Conservation (phyloP, 2,329 filamentous ascomycete genomes). For the Tolypocladium pustulatum region DNA sequence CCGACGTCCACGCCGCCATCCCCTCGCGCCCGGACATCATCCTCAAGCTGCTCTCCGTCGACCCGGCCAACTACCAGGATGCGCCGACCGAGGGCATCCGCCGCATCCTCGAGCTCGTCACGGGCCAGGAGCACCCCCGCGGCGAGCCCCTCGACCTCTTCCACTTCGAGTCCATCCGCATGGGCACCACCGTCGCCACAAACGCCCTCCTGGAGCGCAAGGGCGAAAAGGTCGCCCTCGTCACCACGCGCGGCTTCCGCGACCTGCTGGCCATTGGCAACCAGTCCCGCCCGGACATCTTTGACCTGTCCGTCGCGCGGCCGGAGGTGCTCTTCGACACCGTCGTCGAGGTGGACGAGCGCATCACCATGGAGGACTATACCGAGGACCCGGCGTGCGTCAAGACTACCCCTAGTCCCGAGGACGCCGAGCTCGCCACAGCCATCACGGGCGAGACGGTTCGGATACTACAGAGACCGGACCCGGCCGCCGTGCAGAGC, state of each 20-base stretch:
- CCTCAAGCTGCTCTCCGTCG: conserved; percentile 63
- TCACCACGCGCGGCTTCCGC: conserved; percentile 63
- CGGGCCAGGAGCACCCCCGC: conserved; percentile 18
- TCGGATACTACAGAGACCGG: conserved; percentile 51
- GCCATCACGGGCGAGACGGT: conserved; percentile 61
- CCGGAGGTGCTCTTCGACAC: conserved; percentile 59
- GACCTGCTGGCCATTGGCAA: conserved; percentile 65
- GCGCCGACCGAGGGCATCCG: conserved; percentile 66
- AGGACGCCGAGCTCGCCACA: conserved; percentile 49
- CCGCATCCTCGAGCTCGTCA: conserved; percentile 23
- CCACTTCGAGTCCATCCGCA: conserved; percentile 54
- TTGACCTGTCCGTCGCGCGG: conserved; percentile 59
- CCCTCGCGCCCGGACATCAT: conserved; percentile 56
- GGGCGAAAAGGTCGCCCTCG: conserved; percentile 58
- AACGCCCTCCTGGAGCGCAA: conserved; percentile 66
- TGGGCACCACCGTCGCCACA: conserved; percentile 73
- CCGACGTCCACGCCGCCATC: conserved; percentile 59
- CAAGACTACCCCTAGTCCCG: conserved; percentile 30
- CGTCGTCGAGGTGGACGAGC: conserved; percentile 63
- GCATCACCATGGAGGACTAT: conserved; percentile 64
- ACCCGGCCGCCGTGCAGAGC: conserved; percentile 38
- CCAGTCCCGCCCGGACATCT: conserved; percentile 62
- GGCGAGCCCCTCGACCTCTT: conserved; percentile 22
- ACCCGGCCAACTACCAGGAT: conserved; percentile 62
- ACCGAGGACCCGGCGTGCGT: conserved; percentile 51